Base-by-base conservation (phyloP, 192 early-diverging fungal species). In the Irineochytrium annulatum region DNA sequence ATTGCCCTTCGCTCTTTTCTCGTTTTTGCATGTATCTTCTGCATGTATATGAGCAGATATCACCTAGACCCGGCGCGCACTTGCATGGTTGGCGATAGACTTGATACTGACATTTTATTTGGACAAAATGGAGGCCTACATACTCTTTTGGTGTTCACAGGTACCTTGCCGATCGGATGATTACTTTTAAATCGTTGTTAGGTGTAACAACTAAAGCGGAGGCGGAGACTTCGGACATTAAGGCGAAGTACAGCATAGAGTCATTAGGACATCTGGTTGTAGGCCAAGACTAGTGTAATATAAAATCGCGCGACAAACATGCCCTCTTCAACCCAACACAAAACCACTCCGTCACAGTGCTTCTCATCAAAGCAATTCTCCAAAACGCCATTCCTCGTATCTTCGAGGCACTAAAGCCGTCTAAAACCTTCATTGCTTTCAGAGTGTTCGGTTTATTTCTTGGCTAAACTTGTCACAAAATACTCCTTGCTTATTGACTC, bases 101-200 rank as follows among this genome's bases (percentile, higher is more conserved):
- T 98, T 34, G 89, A 95, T 70, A 99, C 96, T 2, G 96, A 99
- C 71, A 94, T 99, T 62, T 82, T 82, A 30, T 99, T 99, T 75
- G 96, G 96, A 32, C 84, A 86, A 48, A 65, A 82, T 19, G 93
- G 93, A 59, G 86, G 87, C n/a, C 67, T 93, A 30, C 81, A 76
- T 45, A 99, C 96, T 0, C 72, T 99, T 56, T 82, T 91, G 52
- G 94, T 97, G 26, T 77, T 99, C 71, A 95, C 94, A 5, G 94
- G 93, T 77, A 68, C 44, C 27, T 72, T 20, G 59, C 1, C 30
- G 34, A n/a, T 44, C 4, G 27, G 20, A 26, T 61, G 45, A 16
- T 48, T 0, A 33, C 29, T 26, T 45, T 45, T 22, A 43, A 22
- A 17, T 16, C 28, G 17, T 61, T 37, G 20, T 46, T 70, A n/a